phyloP scores from a whole-genome alignment of 2,329 filamentous ascomycete species.

The Fusarium sp. region DNA sequence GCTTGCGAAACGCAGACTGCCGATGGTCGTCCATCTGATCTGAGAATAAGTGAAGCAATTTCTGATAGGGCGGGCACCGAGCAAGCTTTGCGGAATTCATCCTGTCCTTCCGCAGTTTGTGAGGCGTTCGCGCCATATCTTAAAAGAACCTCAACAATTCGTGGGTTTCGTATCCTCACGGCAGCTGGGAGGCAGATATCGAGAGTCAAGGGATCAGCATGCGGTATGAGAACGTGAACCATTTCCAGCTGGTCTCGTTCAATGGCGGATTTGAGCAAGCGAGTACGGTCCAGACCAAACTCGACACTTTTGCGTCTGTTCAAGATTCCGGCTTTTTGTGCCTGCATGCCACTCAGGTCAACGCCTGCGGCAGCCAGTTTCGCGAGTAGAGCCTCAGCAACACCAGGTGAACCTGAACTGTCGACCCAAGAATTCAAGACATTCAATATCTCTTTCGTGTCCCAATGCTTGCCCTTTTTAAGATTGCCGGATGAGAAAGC shows the following conservation, averaged over 20 bases:
- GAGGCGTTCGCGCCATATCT: slow-evolving; percentile 65
- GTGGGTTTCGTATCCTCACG: slow-evolving; percentile 60
- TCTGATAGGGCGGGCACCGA: slow-evolving; percentile 61
- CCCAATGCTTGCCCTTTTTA: slow-evolving; percentile 66
- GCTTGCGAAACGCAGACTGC: slow-evolving; percentile 62
- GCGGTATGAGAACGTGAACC: slow-evolving; percentile 67
- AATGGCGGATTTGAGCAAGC: slow-evolving; percentile 66
- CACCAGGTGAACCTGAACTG: slow-evolving; percentile 65
- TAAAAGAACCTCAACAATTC: slow-evolving; percentile 64
- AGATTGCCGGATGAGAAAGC: slow-evolving; percentile 57
- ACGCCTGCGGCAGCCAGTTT: slow-evolving; percentile 66
- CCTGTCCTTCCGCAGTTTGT: slow-evolving; percentile 64
- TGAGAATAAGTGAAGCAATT: slow-evolving; percentile 64
- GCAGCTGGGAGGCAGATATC: slow-evolving; percentile 66
- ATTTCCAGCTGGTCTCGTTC: slow-evolving; percentile 66
- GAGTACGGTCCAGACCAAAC: slow-evolving; percentile 63
- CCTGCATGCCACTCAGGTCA: slow-evolving; percentile 64
- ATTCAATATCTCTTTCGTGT: slow-evolving; percentile 67
- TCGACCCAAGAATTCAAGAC: slow-evolving; percentile 65
- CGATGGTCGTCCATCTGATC: slow-evolving; percentile 64
- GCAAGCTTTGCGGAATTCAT: slow-evolving; percentile 68
- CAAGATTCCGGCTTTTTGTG: slow-evolving; percentile 64
- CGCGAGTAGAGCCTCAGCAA: slow-evolving; percentile 69
- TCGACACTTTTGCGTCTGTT: slow-evolving; percentile 66
- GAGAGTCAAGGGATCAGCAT: slow-evolving; percentile 66